A percentile compares a stretch with the other conserved stretches of the same genome.
Evolutionary conservation across 2,329 filamentous ascomycete genomes (phyloP).

Genomic region (Botrytis aclada): DNA sequence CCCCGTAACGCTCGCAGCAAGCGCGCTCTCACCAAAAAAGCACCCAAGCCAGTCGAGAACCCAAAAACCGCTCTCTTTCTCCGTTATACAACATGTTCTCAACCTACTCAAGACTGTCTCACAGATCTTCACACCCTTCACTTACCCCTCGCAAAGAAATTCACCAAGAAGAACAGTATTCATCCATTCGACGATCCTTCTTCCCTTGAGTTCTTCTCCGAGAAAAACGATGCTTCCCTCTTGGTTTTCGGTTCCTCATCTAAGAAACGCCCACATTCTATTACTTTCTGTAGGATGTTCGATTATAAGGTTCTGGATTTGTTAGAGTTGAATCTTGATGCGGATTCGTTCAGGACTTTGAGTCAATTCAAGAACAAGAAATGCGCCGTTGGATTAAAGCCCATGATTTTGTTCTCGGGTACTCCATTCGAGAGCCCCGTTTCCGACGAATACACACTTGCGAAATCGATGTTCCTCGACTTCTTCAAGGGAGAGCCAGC

Average conservation of each 20-base stretch:
- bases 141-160: slow-evolving; percentile 79
- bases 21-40: slow-evolving; percentile 88
- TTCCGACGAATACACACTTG: slow-evolving; percentile 73
- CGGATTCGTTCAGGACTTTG: slow-evolving; percentile 66
- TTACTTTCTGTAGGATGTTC: slow-evolving; percentile 82
- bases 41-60: slow-evolving; percentile 85
- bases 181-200: slow-evolving; percentile 90
- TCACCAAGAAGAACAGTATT: slow-evolving; percentile 95
- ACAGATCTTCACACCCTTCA: slow-evolving; percentile 83
- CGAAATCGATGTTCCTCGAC: slow-evolving; percentile 84
- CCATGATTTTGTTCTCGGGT: slow-evolving; percentile 87
- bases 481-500: slow-evolving; percentile 81
- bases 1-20: slow-evolving; percentile 85
- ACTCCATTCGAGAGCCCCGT: slow-evolving; percentile 82
- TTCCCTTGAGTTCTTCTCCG: slow-evolving; percentile 89
- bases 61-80: slow-evolving; percentile 88
- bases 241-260: slow-evolving; percentile 80
- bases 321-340: slow-evolving; percentile 83
- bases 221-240: slow-evolving; percentile 91
- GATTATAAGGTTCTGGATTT: slow-evolving; percentile 88
- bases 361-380: slow-evolving; percentile 74
- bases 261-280: slow-evolving; percentile 92
- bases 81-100: slow-evolving; percentile 79
- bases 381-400: slow-evolving; percentile 77
- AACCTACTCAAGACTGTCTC: slow-evolving; percentile 77